These are phyloP conservation scores for Colletotrichum sansevieriae DNA, from an alignment of 2,329 filamentous ascomycete species.

Conservation along the genomic window DNA sequence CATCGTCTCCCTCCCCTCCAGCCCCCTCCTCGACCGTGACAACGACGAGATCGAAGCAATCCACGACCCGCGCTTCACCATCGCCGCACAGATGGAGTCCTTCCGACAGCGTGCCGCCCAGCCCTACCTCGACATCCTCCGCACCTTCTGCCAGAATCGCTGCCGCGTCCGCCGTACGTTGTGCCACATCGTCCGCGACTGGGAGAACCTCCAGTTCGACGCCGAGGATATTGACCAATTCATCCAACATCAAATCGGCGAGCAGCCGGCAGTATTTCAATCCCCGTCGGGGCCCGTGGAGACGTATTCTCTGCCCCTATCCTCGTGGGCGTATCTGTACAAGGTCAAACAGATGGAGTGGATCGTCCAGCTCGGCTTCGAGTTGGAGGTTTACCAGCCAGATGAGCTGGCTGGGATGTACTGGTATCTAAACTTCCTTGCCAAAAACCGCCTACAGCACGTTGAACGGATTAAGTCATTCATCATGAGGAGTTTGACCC, in stretches of 20 bases:
- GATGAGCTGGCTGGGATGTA: conserved; percentile 93
- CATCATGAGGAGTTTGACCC: conserved; percentile 58
- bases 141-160: conserved; percentile 89
- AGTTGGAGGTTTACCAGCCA: conserved; percentile 88
- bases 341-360: conserved; percentile 91
- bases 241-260: conserved; percentile 71
- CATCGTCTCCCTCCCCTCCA: conserved; percentile 79
- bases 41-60: conserved; percentile 84
- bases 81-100: conserved; percentile 79
- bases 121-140: conserved; percentile 85
- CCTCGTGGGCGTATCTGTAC: conserved; percentile 90
- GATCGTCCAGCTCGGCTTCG: conserved; percentile 92
- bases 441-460: conserved; percentile 76
- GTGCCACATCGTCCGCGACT: conserved; percentile 84
- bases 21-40: conserved; percentile 75
- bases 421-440: conserved; percentile 84
- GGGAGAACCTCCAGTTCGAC: conserved; percentile 86
- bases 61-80: conserved; percentile 79
- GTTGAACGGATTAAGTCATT: conserved; percentile 80
- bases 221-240: conserved; percentile 82
- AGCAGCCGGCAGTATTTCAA: conserved; percentile 68
- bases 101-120: conserved; percentile 73
- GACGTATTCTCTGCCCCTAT: conserved; percentile 78
- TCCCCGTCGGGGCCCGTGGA: conserved; percentile 59
- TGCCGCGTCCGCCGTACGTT: conserved; percentile 92